Conservation (phyloP, 1,284 basidiomycete species). For the Heterobasidion annosum region DNA sequence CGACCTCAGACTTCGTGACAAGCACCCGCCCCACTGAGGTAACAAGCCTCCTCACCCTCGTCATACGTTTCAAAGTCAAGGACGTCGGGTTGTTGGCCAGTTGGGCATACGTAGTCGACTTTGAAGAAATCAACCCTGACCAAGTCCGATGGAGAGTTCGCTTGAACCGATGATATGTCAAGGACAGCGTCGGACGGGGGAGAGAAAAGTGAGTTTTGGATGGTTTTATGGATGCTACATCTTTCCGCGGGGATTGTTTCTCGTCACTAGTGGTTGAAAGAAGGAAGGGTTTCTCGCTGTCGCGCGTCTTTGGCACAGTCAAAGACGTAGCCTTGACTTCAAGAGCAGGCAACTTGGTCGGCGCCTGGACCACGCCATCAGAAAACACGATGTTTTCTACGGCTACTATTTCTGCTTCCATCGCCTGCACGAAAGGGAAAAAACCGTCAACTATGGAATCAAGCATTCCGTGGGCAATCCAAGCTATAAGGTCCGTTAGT, state of each 20-base stretch:
- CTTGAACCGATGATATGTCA: conserved; percentile 13
- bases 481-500: conserved; percentile 44
- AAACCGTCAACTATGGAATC: conserved; percentile 95
- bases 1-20: conserved; percentile 76
- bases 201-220: conserved; percentile 14
- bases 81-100: conserved; percentile 22
- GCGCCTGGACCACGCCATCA: conserved; percentile 12
- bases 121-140: conserved; percentile 1
- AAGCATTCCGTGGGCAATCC: conserved; percentile 91
- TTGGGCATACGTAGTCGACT: conserved; percentile 5
- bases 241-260: conserved; percentile 1
- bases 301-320: not conserved
- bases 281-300: conserved; percentile 2
- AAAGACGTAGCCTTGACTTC: not conserved
- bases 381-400: conserved; percentile 68
- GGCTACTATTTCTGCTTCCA: conserved; percentile 76
- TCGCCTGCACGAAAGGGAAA: conserved; percentile 79
- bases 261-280: not conserved
- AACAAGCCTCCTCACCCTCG: conserved; percentile 72
- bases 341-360: not conserved
- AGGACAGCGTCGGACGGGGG: conserved; percentile 11
- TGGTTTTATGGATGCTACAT: conserved; percentile 6
- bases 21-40: conserved; percentile 77
- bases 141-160: conserved; percentile 8
- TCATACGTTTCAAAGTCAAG: conserved; percentile 64